These are phyloP conservation scores for Chaetomium sp. DNA, from an alignment of 2,329 filamentous ascomycete genomes.

Conservation along the genomic window DNA sequence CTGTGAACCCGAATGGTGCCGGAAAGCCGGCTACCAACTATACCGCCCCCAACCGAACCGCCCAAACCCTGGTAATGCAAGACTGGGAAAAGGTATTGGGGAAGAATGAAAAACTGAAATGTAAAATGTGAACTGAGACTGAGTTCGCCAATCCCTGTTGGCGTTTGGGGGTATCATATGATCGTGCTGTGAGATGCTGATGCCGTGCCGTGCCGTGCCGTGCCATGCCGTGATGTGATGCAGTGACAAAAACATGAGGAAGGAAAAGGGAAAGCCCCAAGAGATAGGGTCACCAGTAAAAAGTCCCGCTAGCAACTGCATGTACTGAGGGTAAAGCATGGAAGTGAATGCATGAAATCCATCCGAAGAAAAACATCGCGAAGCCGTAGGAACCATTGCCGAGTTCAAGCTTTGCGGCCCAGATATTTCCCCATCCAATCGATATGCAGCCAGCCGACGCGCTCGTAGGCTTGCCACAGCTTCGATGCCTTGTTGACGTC, in stretches of 20 bases:
- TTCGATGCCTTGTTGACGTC: constrained; percentile 97
- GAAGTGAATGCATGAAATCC: not conserved
- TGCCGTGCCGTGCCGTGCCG: constrained; percentile 4
- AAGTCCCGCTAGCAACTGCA: not conserved
- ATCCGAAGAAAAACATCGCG: not conserved
- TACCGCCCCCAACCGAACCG: not conserved
- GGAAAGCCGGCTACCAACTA: too few relatives aligned
- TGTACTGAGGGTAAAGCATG: not conserved
- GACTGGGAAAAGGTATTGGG: constrained; percentile 7
- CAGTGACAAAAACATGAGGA: constrained; percentile 1
- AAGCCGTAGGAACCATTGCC: not conserved
- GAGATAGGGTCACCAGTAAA: not conserved
- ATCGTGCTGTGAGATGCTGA: constrained; percentile 6
- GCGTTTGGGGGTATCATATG: constrained; percentile 13
- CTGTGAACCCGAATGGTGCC: too few relatives aligned
- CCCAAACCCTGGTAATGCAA: constrained; percentile 7
- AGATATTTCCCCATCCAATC: constrained; percentile 20
- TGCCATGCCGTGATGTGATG: constrained; percentile 12
- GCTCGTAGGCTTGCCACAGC: constrained; percentile 83
- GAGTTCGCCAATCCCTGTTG: constrained; percentile 1
- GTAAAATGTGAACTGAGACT: not conserved
- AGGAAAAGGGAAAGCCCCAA: constrained; percentile 8
- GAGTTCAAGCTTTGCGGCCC: constrained; percentile 67
- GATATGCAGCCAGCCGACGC: constrained; percentile 71
- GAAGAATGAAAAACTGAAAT: constrained; percentile 4